Percentiles rank a stretch among this genome's conserved stretches.
phyloP scores from a whole-genome alignment of 768 basidiomycete species.

The Mycena leptocephala region DNA sequence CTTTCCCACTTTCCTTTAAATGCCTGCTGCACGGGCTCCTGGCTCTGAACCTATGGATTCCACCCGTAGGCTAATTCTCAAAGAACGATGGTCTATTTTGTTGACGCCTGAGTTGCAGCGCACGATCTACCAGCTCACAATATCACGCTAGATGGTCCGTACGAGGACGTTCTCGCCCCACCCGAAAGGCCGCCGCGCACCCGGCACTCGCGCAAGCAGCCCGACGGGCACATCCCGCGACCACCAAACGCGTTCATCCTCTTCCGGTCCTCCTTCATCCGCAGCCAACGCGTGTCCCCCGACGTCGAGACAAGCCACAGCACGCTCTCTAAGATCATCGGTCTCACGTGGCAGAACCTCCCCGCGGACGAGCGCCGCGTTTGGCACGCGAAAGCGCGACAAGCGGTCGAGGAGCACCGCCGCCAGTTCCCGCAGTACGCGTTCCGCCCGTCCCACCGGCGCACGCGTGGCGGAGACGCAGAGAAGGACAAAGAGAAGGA shows the following conservation, averaged over 20 bases:
- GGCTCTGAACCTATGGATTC: neutral
- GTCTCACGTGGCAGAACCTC: conserved; percentile 86
- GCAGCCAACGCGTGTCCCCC: conserved; percentile 82
- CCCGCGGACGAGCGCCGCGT: conserved; percentile 82
- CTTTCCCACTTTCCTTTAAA: neutral
- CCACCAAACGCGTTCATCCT: conserved; percentile 92
- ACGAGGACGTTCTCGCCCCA: neutral
- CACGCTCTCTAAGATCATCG: conserved; percentile 89
- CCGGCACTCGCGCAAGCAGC: conserved; percentile 21
- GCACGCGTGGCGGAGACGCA: conserved; percentile 55
- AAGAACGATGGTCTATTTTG: neutral
- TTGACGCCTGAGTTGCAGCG: neutral
- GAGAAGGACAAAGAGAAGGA: conserved; percentile 59
- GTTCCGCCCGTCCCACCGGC: conserved; percentile 67
- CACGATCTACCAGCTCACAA: neutral
- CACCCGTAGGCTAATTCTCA: neutral
- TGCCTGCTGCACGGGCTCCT: neutral
- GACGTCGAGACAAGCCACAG: conserved; percentile 88
- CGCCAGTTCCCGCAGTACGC: conserved; percentile 83
- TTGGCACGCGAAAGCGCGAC: conserved; percentile 85
- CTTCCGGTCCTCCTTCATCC: conserved; percentile 89
- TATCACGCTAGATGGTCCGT: neutral
- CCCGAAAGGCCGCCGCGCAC: neutral
- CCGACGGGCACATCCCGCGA: conserved; percentile 75
- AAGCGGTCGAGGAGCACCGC: conserved; percentile 80